Evolutionary conservation across 208 protist genomes (phyloP), one percentile per base, ranked within the genome.

Genomic region (Trypanosomatidae sp.): DNA sequence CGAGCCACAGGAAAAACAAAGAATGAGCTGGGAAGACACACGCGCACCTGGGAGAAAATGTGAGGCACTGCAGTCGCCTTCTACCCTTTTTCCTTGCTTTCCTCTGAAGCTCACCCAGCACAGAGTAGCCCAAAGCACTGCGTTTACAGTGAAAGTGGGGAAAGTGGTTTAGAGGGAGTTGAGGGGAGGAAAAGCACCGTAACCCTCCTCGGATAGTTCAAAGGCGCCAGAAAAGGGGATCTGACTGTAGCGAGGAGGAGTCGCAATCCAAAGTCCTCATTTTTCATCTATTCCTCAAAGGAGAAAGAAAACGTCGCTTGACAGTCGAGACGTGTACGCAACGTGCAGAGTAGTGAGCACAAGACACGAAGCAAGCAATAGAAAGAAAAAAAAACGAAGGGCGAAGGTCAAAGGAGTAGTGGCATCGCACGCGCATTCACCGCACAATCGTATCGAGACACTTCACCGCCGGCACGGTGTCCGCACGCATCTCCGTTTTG

Each of bases 231-330:
- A 25, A 46, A 46, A 65, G 58, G 12, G 13, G 60, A 65, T 30
- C 17, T 25, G 41, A 44, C 60, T 65, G 22, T 46, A 15, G 60
- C 5, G 22, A 41, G 33, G 33, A 44, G 33, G 2, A 47, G 60
- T 47, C 60, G 22, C 1, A 65, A 46, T 25, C 22, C 39, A 30
- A 46, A 46, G 5, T 47, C 60, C 39, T 44, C 60, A 28, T 30
- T 47, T 25, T 39, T 65, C 64, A 39, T 47, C 28, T 15, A 33
- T 33, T 47, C 15, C 64, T 47, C 44, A 25, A 52, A 50, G 25
- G 36, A 52, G 62, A 67, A 41, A 53, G 59, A 43, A 68, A 22
- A 68, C 64, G 44, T 53, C 25, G 22, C 44, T 53, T 68, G n/a
- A 68, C 3, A 33, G 15, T 33, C 13, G 25, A 4, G 44, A 53